A percentile compares a stretch with the other conserved stretches of the same genome.
Evolutionary conservation across 2,329 filamentous ascomycete species (phyloP).

Genomic region (Apiospora pterosperma): DNA sequence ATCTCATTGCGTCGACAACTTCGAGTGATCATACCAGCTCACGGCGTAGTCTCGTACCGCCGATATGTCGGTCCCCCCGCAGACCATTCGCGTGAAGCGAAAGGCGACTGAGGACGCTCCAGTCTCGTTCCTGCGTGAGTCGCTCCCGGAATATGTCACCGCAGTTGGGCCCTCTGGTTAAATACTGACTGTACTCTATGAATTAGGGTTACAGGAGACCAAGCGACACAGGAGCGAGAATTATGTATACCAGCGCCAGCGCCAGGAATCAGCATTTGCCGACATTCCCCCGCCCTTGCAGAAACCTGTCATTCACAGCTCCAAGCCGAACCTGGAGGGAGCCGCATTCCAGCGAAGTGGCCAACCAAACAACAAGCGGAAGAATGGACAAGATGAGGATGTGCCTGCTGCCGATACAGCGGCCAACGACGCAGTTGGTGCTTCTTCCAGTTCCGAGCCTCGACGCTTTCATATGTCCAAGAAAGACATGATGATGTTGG

Average conservation of each 20-base stretch:
- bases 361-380: constrained; percentile 10
- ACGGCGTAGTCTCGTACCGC: neutral
- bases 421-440: constrained; percentile 5
- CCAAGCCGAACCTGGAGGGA: constrained; percentile 35
- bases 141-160: neutral
- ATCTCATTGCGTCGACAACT: no score
- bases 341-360: constrained; percentile 18
- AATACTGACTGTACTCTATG: neutral
- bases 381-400: constrained; percentile 8
- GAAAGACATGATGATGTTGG: constrained; percentile 37
- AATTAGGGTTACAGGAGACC: constrained; percentile 47
- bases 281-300: constrained; percentile 18
- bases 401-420: neutral
- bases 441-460: constrained; percentile 29
- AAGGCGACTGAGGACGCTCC: constrained; percentile 51
- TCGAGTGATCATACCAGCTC: neutral
- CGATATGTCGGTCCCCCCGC: constrained; percentile 54
- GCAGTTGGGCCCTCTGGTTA: no score
- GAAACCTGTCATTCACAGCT: constrained; percentile 46
- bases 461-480: constrained; percentile 56
- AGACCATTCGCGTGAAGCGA: constrained; percentile 59
- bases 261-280: constrained; percentile 26
- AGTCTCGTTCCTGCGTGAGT: constrained; percentile 53
- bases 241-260: constrained; percentile 55
- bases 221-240: constrained; percentile 51